These are phyloP conservation scores for Prunus davidiana DNA, from an alignment of 306 rosid species.

Conservation along the genomic window DNA sequence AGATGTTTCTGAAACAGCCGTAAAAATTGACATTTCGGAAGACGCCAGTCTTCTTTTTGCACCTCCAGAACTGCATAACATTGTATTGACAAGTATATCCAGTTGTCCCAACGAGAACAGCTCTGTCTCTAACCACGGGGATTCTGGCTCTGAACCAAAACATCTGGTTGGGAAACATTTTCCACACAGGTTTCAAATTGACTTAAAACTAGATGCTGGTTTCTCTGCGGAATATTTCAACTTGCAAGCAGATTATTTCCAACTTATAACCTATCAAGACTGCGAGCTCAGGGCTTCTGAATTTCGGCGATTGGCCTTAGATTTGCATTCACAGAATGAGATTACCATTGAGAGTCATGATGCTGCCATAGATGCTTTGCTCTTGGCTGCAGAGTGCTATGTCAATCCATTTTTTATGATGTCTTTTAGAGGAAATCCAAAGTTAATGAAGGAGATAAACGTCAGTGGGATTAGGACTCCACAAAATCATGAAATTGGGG, in stretches of 20 bases:
- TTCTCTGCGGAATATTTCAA: constrained; percentile 57
- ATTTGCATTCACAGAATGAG: constrained; percentile 70
- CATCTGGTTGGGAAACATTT: constrained; percentile 37
- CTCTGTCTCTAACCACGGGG: constrained; percentile 42
- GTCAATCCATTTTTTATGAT: constrained; percentile 86
- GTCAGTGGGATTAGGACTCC: constrained; percentile 26
- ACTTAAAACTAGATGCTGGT: constrained; percentile 54
- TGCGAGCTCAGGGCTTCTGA: constrained; percentile 81
- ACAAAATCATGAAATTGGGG: constrained; percentile 39
- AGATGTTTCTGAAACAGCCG: constrained; percentile 50
- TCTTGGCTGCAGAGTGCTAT: constrained; percentile 91
- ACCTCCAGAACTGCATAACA: constrained; percentile 59
- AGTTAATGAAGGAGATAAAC: constrained; percentile 39
- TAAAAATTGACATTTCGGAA: constrained; percentile 53
- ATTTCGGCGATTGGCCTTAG: constrained; percentile 76
- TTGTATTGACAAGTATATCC: constrained; percentile 44
- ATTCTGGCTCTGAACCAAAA: constrained; percentile 47
- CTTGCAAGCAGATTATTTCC: constrained; percentile 83
- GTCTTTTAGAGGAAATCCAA: constrained; percentile 46
- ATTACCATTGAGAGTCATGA: constrained; percentile 76
- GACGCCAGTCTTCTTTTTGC: constrained; percentile 70
- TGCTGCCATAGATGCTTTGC: constrained; percentile 89
- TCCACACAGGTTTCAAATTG: constrained; percentile 31
- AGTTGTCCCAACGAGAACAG: constrained; percentile 42
- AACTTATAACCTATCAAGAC: constrained; percentile 65